Evolutionary conservation across 768 basidiomycete species (phyloP).

Genomic region (Calocybe gangraenosa): DNA sequence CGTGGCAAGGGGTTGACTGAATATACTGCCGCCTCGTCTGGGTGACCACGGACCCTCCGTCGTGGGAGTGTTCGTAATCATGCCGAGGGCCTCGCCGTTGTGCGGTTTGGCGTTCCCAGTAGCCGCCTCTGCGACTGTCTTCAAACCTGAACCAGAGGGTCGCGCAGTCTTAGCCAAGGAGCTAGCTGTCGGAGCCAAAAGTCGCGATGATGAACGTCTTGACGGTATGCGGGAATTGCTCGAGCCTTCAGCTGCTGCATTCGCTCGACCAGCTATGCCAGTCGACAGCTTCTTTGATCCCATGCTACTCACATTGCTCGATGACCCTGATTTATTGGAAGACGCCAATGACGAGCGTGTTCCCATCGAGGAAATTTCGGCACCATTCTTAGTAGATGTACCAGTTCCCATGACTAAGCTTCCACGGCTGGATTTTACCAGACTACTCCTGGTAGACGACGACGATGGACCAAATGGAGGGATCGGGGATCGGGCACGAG

Average conservation of each 20-base stretch:
- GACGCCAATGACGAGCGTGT: slow-evolving; percentile 25
- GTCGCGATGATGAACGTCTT: slow-evolving; percentile 31
- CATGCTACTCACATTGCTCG: slow-evolving; percentile 28
- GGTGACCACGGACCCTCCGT: slow-evolving; percentile 23
- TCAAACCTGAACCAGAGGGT: slow-evolving; percentile 10
- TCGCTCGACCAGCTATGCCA: slow-evolving; percentile 6
- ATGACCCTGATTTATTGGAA: slow-evolving; percentile 22
- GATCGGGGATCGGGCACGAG: slow-evolving; percentile 18
- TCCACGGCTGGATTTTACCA: slow-evolving; percentile 5
- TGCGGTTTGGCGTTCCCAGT: slow-evolving; percentile 1
- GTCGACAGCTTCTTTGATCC: slow-evolving; percentile 25
- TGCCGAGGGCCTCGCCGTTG: slow-evolving; percentile 3
- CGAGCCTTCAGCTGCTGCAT: neutral
- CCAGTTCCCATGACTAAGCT: slow-evolving; percentile 15
- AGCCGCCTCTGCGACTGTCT: slow-evolving; percentile 3
- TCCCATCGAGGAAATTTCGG: slow-evolving; percentile 42
- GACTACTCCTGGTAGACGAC: slow-evolving; percentile 11
- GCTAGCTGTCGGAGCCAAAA: slow-evolving; percentile 74
- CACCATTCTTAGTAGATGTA: slow-evolving; percentile 16
- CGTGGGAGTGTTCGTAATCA: slow-evolving; percentile 32
- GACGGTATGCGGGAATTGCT: slow-evolving; percentile 21
- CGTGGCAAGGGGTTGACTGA: slow-evolving; percentile 46
- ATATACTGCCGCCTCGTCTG: slow-evolving; percentile 35
- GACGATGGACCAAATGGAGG: slow-evolving; percentile 15
- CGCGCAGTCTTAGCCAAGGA: slow-evolving; percentile 59